These are phyloP conservation scores for Dioscorea dumetorum DNA, from an alignment of 106 monocot species.

Conservation along the genomic window DNA sequence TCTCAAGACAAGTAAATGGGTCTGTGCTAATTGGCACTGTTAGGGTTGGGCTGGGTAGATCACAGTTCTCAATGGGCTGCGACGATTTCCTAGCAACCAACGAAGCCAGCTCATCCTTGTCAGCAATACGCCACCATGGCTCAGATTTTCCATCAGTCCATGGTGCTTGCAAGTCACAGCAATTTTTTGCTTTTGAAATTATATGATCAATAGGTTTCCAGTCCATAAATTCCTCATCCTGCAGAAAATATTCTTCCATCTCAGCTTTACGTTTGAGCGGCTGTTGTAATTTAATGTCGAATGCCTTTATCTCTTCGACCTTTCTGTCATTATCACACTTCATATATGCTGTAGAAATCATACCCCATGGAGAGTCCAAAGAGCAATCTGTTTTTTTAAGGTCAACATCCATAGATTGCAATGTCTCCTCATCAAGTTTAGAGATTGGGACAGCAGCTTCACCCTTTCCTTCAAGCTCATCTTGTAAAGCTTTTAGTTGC, in stretches of 20 bases:
- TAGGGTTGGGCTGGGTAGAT: slow-evolving; percentile 66
- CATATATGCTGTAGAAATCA: slow-evolving; percentile 29
- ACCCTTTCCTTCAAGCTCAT: slow-evolving; percentile 17
- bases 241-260: slow-evolving; percentile 16
- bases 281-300: slow-evolving; percentile 11
- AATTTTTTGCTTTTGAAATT: slow-evolving; percentile 25
- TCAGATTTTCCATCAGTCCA: slow-evolving; percentile 39
- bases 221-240: slow-evolving; percentile 33
- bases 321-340: slow-evolving; percentile 30
- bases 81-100: slow-evolving; percentile 71
- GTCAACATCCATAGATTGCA: neutral
- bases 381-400: slow-evolving; percentile 12
- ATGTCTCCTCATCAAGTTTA: slow-evolving; percentile 5
- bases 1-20: slow-evolving; percentile 32
- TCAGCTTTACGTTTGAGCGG: slow-evolving; percentile 25
- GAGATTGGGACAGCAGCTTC: slow-evolving; percentile 15
- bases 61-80: slow-evolving; percentile 76
- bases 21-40: slow-evolving; percentile 34
- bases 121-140: slow-evolving; percentile 82
- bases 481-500: slow-evolving; percentile 22
- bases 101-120: slow-evolving; percentile 74
- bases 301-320: slow-evolving; percentile 26
- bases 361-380: slow-evolving; percentile 22
- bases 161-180: slow-evolving; percentile 16
- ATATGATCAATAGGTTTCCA: slow-evolving; percentile 33